A percentile compares a stretch with the other conserved stretches of the same genome.
Evolutionary conservation across 345 rosid genomes (phyloP).

Genomic region (Hibiscus trionum): DNA sequence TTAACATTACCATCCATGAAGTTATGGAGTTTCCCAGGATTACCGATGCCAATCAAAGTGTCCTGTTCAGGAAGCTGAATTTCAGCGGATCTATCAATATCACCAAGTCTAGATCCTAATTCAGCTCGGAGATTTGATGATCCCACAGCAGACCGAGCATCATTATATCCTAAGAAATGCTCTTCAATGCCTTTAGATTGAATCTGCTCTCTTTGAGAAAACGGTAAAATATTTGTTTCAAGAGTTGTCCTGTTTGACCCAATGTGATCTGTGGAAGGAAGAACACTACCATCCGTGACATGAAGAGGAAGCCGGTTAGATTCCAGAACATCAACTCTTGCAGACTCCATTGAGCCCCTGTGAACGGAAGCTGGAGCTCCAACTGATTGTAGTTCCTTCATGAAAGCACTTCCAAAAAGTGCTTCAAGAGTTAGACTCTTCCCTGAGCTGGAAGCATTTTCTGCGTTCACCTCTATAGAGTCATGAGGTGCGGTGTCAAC

Average conservation of each 20-base stretch:
- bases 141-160: constrained; percentile 34
- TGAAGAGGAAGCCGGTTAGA: constrained; percentile 28
- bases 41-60: constrained; percentile 29
- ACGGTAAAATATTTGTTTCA: constrained; percentile 24
- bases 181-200: constrained; percentile 41
- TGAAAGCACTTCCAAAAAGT: constrained; percentile 91
- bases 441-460: constrained; percentile 24
- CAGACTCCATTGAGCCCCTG: constrained; percentile 28
- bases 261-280: constrained; percentile 23
- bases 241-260: constrained; percentile 28
- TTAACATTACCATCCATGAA: constrained; percentile 31
- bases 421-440: constrained; percentile 80
- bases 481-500: constrained; percentile 14
- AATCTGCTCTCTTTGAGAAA: constrained; percentile 33
- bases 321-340: constrained; percentile 34
- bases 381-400: constrained; percentile 81
- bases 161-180: constrained; percentile 35
- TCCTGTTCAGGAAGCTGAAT: constrained; percentile 51
- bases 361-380: constrained; percentile 53
- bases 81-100: constrained; percentile 23
- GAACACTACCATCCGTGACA: constrained; percentile 24
- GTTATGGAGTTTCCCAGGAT: constrained; percentile 33
- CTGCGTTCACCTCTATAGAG: constrained; percentile 34
- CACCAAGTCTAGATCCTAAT: constrained; percentile 32
- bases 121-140: constrained; percentile 34